Percentiles rank a stretch among this genome's conserved stretches.
Evolutionary conservation across 108 stramenopile species (phyloP).

Genomic region (Cyclotella baltica): DNA sequence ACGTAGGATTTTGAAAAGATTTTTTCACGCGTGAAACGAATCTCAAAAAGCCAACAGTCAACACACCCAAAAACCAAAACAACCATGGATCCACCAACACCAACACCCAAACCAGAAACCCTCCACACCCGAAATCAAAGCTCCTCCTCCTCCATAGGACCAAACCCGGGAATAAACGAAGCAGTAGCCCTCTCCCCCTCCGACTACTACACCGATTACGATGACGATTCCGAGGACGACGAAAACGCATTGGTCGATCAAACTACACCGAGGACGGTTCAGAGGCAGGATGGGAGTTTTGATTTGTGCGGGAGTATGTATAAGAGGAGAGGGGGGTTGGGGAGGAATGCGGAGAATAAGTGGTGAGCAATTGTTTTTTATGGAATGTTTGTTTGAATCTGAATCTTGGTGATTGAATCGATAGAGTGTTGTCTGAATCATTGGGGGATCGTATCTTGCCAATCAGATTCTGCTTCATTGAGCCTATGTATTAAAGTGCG

Average conservation of each 20-base stretch:
- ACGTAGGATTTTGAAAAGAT: no score
- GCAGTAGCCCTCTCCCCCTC: neutral
- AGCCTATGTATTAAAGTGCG: no score
- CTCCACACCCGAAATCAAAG: no score
- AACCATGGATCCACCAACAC: no score
- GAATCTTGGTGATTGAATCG: neutral
- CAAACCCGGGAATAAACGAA: neutral
- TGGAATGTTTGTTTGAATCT: neutral
- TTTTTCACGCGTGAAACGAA: no score
- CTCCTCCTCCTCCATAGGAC: no score
- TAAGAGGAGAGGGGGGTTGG: slow-evolving; percentile 64
- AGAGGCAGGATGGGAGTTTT: slow-evolving; percentile 28
- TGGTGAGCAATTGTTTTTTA: slow-evolving; percentile 38
- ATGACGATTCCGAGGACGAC: neutral
- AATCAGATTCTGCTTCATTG: no score
- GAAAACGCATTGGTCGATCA: neutral
- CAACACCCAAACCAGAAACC: no score
- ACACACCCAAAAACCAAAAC: no score
- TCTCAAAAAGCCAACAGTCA: no score
- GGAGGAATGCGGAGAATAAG: slow-evolving; percentile 58
- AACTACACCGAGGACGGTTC: neutral
- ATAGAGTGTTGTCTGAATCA: neutral
- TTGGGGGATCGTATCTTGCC: no score
- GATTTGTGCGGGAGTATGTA: slow-evolving; percentile 60
- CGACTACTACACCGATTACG: neutral